These are phyloP conservation scores for Ambispora gerdemannii DNA, from an alignment of 192 early-diverging fungal species.

Conservation along the genomic window DNA sequence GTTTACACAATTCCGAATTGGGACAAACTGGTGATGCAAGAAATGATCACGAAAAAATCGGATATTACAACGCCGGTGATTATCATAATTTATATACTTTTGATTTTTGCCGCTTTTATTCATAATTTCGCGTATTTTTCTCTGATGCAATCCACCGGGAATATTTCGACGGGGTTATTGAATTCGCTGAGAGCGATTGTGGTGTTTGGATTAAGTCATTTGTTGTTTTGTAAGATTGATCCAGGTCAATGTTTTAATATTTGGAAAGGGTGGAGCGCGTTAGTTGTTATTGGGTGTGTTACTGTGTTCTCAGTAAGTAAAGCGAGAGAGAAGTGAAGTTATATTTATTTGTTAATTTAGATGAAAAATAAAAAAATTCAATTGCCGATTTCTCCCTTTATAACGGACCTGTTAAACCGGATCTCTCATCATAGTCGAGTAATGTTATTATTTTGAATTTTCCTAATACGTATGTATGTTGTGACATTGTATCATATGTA, in stretches of 20 bases:
- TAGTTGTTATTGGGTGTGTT: slow-evolving; percentile 54
- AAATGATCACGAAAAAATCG: slow-evolving; percentile 32
- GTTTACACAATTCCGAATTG: slow-evolving; percentile 52
- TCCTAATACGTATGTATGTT: no score
- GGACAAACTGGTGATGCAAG: slow-evolving; percentile 39
- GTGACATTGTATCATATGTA: no score
- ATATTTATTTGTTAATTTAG: no score
- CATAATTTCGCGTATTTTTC: slow-evolving; percentile 58
- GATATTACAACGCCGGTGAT: slow-evolving; percentile 31
- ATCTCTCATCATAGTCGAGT: no score
- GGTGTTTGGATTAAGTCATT: slow-evolving; percentile 57
- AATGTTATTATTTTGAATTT: no score
- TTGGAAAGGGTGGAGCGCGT: slow-evolving; percentile 51
- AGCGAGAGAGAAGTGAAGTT: neutral
- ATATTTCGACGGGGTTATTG: slow-evolving; percentile 55
- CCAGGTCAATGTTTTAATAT: slow-evolving; percentile 56
- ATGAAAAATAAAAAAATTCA: no score
- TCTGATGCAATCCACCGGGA: slow-evolving; percentile 50
- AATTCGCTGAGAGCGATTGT: slow-evolving; percentile 55
- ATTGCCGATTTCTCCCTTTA: no score
- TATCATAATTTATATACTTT: slow-evolving; percentile 39
- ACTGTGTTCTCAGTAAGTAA: slow-evolving; percentile 48
- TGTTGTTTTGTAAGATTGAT: slow-evolving; percentile 52
- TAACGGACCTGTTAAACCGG: no score
- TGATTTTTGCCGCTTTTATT: slow-evolving; percentile 43